phyloP scores from a whole-genome alignment of 2,329 filamentous ascomycete species.

The Colletotrichum sp. region DNA sequence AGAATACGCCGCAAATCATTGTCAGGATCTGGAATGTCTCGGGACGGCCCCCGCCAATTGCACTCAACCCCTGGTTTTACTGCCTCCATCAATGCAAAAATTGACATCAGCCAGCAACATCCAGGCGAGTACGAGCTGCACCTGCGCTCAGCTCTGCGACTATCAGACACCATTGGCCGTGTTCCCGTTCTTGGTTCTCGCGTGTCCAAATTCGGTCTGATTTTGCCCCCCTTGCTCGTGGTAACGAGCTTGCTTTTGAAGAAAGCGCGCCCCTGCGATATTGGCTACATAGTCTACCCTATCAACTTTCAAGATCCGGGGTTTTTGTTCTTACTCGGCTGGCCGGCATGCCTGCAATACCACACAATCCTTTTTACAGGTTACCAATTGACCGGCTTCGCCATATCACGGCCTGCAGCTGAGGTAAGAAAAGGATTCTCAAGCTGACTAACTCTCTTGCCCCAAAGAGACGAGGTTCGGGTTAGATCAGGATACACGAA shows the following conservation, averaged over 20 bases:
- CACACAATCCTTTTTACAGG: background rate
- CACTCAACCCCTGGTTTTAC: background rate
- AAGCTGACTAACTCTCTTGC: background rate
- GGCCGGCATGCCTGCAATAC: background rate
- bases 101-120: background rate
- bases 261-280: background rate
- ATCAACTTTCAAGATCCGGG: background rate
- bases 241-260: background rate
- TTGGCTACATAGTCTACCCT: background rate
- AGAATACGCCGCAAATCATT: background rate
- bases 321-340: background rate
- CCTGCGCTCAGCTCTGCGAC: background rate
- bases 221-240: background rate
- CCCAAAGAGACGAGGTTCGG: background rate
- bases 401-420: background rate
- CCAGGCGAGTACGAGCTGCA: background rate
- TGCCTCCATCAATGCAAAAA: background rate
- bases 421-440: background rate
- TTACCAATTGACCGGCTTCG: background rate
- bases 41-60: background rate
- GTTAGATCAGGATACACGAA: background rate
- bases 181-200: background rate
- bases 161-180: background rate
- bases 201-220: background rate
- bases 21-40: conserved; percentile 1